Evolutionary conservation across 768 basidiomycete species (phyloP), one percentile per base, ranked within the genome.

Genomic region (Rhodotorula graminis): DNA sequence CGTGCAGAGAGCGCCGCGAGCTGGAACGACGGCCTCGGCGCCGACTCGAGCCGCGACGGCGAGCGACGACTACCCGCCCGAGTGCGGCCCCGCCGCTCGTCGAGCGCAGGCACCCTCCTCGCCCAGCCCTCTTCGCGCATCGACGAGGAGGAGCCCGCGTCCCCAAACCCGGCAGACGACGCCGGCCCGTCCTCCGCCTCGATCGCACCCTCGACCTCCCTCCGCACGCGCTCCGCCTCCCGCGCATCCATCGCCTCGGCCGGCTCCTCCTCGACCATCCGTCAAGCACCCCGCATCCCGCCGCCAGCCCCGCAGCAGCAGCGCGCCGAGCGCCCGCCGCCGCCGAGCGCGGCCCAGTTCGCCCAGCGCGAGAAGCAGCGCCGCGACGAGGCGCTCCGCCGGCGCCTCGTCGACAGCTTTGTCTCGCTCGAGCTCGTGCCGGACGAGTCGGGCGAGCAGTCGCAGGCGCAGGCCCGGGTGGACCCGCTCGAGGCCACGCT

Each of bases 361-460:
- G 74, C 67, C 0, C 61, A 29, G n/a, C 42, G 47, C 21, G 70
- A 75, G 31, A 29, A 52, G 25, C 57, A 52, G 37, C 55, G 70
- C 10, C 64, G 70, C 3, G 49, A 21, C 1, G 70, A 69, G 37
- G 50, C 61, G n/a, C 40, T 72, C 9, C 25, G 47, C 2, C 21
- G 64, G 11, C 42, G 61, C 3, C 44, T 75, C n/a, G 37, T 75
- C 21, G 70, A 72, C 53, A 60, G 56, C 61, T 75, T 75, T 61
- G 47, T 75, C 47, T 60, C 65, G 61, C 61, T 73, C n/a, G 68
- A 75, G 61, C 49, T 67, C 1, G 27, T 69, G 16, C 49, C 69
- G 33, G 21, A 60, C 19, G 25, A 44, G 11, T 47, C n/a, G 25
- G 5, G 27, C 31, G 53, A 16, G 9, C 5, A 37, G 37, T 37